Conservation (phyloP, 164 flowering plant species). For the Vitis amurensis region DNA sequence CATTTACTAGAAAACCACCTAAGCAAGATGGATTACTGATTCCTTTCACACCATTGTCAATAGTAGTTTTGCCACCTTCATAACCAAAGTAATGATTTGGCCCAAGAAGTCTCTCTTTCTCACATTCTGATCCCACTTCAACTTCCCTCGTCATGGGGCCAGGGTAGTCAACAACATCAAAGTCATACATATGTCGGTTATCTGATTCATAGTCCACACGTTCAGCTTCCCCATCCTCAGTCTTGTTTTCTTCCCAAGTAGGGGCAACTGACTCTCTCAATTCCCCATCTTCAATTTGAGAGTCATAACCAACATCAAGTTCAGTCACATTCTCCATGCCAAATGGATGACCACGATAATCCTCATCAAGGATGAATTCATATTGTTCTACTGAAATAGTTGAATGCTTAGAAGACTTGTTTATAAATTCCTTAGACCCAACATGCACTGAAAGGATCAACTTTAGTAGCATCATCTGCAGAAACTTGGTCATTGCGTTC, state of each 20-base stretch:
- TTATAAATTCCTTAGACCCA: slow-evolving; percentile 11
- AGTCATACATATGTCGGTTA: slow-evolving; percentile 28
- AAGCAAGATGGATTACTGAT: slow-evolving; percentile 1
- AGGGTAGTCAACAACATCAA: slow-evolving; percentile 27
- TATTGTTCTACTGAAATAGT: neutral
- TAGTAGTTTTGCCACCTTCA: slow-evolving; percentile 7
- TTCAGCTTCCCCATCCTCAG: slow-evolving; percentile 51
- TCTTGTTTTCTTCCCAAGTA: slow-evolving; percentile 48
- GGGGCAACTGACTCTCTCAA: slow-evolving; percentile 44
- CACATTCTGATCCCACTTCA: slow-evolving; percentile 21
- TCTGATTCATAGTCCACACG: slow-evolving; percentile 63
- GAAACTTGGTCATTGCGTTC: slow-evolving; percentile 9
- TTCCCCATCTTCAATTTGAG: slow-evolving; percentile 80
- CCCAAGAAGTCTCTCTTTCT: slow-evolving; percentile 16
- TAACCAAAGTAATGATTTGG: slow-evolving; percentile 6
- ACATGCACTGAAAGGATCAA: slow-evolving; percentile 2
- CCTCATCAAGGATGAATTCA: slow-evolving; percentile 13
- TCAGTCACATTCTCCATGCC: slow-evolving; percentile 17
- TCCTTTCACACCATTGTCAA: neutral
- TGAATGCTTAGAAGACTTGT: slow-evolving; percentile 4
- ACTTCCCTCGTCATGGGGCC: slow-evolving; percentile 10
- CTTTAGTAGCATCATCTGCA: slow-evolving; percentile 7
- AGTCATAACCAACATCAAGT: slow-evolving; percentile 56
- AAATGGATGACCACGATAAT: slow-evolving; percentile 17
- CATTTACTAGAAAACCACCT: slow-evolving; percentile 4